Base-by-base conservation (phyloP, 1,284 basidiomycete species). In the Gomphus sp. region DNA sequence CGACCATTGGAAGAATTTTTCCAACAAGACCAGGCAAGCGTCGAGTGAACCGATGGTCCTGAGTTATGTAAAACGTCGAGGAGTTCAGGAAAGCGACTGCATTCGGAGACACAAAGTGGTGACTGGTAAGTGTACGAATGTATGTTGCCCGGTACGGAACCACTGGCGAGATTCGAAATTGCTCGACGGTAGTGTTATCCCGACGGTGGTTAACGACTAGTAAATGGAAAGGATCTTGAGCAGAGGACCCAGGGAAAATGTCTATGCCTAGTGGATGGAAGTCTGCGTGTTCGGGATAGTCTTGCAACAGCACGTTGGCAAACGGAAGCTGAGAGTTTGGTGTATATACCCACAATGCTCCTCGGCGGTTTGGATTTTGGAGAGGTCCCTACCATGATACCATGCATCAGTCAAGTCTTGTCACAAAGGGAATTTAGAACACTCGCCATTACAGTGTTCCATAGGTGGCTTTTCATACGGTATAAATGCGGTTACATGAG, bases 41-140 rank as follows among this genome's bases (percentile, higher is more conserved):
- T 8, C 82, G 75, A 0, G 87, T 87, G 64, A 88, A 68, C 31
- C 80, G 67, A 64, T 89, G 87, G 66, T 89, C 87, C 65, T 89
- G 84, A 37, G 79, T 80, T 41, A 89, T 75, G 62, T 83, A 84
- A 67, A 89, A 87, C 0, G 81, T 78, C 56, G 76, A 75, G 1
- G 79, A 76, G 28, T 80, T 79, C 6, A 85, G 81, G 47, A 86
- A 70, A 7, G 84, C 79, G 59, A 89, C 67, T 7, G 82, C 73
- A 66, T 89, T 89, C 18, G 85, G 82, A 9, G 84, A 74, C 31
- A 82, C 68, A 64, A 87, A 81, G 57, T 75, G 75, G 6, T 74
- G 74, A 6, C 79, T 79, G 28, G 73, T 69, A 52, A 87, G 73
- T 7, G 84, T 87, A 61, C 81, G 80, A 37, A 85, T 66, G 67